phyloP scores from a whole-genome alignment of 2,329 filamentous ascomycete genomes.

The Calonectria montana region DNA sequence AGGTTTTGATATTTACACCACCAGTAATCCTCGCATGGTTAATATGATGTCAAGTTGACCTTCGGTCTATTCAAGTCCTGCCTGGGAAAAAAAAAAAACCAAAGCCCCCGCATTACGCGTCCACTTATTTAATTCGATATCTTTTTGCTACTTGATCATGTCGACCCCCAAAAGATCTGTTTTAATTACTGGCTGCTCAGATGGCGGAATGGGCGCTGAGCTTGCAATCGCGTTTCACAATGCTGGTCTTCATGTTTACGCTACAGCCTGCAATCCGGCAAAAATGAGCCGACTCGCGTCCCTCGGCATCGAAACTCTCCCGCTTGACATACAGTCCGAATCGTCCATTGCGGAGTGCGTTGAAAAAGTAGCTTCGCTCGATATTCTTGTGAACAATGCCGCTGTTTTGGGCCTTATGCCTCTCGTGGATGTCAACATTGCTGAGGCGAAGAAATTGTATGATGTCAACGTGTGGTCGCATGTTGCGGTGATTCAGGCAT shows the following conservation, averaged over 20 bases:
- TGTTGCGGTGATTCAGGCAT: constrained; percentile 35
- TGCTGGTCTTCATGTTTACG: constrained; percentile 51
- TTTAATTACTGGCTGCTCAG: constrained; percentile 52
- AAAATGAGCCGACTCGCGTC: constrained; percentile 44
- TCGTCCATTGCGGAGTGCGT: constrained; percentile 42
- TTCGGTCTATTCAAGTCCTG: neutral
- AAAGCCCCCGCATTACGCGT: neutral
- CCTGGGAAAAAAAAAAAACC: neutral
- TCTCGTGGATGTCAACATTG: constrained; percentile 33
- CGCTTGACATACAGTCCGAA: constrained; percentile 52
- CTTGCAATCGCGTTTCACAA: constrained; percentile 51
- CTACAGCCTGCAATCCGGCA: constrained; percentile 49
- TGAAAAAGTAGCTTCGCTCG: constrained; percentile 22
- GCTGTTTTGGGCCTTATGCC: constrained; percentile 41
- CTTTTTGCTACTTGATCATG: neutral
- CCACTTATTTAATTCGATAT: neutral
- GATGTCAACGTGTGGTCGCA: constrained; percentile 44
- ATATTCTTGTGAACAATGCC: constrained; percentile 47
- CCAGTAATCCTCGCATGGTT: neutral
- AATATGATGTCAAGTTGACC: too few species aligned
- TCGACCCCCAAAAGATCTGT: constrained; percentile 19
- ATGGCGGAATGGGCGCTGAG: constrained; percentile 53
- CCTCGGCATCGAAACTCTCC: constrained; percentile 49
- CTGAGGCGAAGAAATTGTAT: constrained; percentile 31
- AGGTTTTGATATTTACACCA: neutral